phyloP scores from a whole-genome alignment of 192 early-diverging fungal species.

The Coemansia sp. region DNA sequence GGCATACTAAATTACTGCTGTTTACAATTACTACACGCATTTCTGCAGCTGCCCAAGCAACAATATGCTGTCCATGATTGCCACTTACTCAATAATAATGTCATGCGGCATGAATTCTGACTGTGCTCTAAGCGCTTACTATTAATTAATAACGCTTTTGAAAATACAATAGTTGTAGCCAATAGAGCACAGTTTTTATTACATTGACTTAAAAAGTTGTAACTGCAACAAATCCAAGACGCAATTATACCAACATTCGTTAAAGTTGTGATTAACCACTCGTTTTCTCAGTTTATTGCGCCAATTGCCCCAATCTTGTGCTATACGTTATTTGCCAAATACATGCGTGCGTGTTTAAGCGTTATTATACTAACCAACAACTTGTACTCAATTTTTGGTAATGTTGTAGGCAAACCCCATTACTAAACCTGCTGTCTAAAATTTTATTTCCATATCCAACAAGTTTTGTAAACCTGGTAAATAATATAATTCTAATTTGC shows the following conservation, averaged over 20 bases:
- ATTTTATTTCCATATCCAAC: no score
- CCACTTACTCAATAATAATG: no score
- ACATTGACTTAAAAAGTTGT: slow-evolving; percentile 8
- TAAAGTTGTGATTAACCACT: slow-evolving; percentile 23
- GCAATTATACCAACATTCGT: slow-evolving; percentile 23
- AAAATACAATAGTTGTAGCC: slow-evolving; percentile 26
- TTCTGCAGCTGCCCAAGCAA: no score
- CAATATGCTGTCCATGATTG: no score
- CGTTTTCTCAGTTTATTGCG: slow-evolving; percentile 21
- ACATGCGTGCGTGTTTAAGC: not conserved
- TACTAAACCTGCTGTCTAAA: no score
- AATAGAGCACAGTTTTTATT: slow-evolving; percentile 35
- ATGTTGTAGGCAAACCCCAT: not conserved
- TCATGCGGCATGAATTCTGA: no score
- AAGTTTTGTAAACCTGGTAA: not conserved
- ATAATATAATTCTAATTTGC: slow-evolving; percentile 8
- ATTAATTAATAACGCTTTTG: slow-evolving; percentile 8
- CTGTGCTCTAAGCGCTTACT: no score
- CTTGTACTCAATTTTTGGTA: no score
- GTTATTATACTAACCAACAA: no score
- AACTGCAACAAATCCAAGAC: slow-evolving; percentile 21
- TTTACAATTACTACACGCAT: no score
- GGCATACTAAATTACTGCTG: no score
- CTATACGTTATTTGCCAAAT: not conserved
- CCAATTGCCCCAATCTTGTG: slow-evolving; percentile 9